Evolutionary conservation across 2,329 filamentous ascomycete species (phyloP).

Genomic region (Aspergillus carbonarius): DNA sequence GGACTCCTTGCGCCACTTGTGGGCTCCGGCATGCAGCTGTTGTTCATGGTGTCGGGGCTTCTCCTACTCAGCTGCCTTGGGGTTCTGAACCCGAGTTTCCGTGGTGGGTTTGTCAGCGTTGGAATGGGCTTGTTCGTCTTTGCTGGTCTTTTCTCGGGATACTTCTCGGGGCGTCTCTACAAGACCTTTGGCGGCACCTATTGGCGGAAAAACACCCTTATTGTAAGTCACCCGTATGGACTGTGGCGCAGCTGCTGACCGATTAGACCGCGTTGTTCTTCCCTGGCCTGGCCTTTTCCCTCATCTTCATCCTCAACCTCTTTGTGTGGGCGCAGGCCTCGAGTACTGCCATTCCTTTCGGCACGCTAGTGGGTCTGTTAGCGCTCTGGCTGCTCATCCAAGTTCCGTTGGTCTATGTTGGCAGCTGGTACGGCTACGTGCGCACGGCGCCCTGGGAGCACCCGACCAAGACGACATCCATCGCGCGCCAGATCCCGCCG

Average conservation of each 20-base stretch:
- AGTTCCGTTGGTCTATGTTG: constrained; percentile 77
- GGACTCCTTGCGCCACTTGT: constrained; percentile 75
- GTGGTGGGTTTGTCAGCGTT: constrained; percentile 85
- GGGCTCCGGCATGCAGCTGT: constrained; percentile 81
- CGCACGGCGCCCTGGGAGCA: constrained; percentile 71
- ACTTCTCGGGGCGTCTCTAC: constrained; percentile 81
- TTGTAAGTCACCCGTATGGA: constrained; percentile 40
- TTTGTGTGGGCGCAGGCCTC: constrained; percentile 91
- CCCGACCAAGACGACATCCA: constrained; percentile 71
- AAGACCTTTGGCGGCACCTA: constrained; percentile 75
- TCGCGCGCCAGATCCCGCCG: constrained; percentile 70
- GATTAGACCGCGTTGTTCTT: constrained; percentile 69
- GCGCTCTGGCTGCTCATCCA: constrained; percentile 83
- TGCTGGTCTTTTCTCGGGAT: constrained; percentile 80
- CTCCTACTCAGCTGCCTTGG: constrained; percentile 72
- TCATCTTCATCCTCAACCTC: constrained; percentile 77
- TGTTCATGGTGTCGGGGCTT: constrained; percentile 76
- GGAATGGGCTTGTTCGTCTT: constrained; percentile 80
- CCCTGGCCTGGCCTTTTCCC: constrained; percentile 72
- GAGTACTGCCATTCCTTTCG: constrained; percentile 81
- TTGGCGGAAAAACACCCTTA: constrained; percentile 72
- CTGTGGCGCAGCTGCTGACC: constrained; percentile 15
- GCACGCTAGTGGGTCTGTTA: constrained; percentile 70
- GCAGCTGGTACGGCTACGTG: constrained; percentile 74
- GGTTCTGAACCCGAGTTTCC: constrained; percentile 79